Conservation (phyloP, 1,284 basidiomycete genomes). For the Fistulinella cinereoalba region DNA sequence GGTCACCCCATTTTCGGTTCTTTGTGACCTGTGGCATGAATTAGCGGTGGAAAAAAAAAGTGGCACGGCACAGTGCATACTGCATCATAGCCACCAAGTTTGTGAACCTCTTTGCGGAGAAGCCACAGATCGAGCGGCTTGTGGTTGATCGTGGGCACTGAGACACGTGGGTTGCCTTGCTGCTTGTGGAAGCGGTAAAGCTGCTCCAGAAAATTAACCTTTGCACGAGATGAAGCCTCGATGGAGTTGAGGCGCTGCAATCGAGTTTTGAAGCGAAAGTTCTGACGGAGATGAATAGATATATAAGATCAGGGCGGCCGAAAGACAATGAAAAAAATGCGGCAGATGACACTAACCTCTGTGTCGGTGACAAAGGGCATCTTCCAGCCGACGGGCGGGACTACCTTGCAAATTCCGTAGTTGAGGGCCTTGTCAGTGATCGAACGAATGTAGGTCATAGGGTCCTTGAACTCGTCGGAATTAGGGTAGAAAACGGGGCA, state of each 20-base stretch:
- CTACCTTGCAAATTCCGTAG: constrained; percentile 94
- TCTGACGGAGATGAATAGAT: constrained; percentile 45
- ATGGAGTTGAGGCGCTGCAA: constrained; percentile 95
- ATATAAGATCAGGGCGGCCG: constrained; percentile 22
- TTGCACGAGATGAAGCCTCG: constrained; percentile 94
- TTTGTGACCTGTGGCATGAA: constrained; percentile 59
- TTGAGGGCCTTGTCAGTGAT: constrained; percentile 74
- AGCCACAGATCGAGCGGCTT: constrained; percentile 92
- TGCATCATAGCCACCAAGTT: constrained; percentile 82
- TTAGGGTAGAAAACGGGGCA: constrained; percentile 91
- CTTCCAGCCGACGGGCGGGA: constrained; percentile 91
- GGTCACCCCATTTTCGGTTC: constrained; percentile 82
- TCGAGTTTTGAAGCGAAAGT: constrained; percentile 93
- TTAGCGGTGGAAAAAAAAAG: constrained; percentile 26
- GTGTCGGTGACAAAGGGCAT: constrained; percentile 98
- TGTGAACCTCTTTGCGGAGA: constrained; percentile 87
- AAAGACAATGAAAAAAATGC: constrained; percentile 30
- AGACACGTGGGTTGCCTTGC: constrained; percentile 82
- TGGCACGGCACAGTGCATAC: constrained; percentile 45
- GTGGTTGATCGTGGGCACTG: constrained; percentile 90
- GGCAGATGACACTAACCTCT: constrained; percentile 53
- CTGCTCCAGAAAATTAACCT: constrained; percentile 96
- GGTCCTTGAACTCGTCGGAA: constrained; percentile 88
- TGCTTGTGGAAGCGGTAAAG: constrained; percentile 91
- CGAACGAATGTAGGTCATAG: constrained; percentile 91